Evolutionary conservation across 1,284 basidiomycete genomes (phyloP), one percentile per base, ranked within the genome.

Genomic region (Ustilago nuda): DNA sequence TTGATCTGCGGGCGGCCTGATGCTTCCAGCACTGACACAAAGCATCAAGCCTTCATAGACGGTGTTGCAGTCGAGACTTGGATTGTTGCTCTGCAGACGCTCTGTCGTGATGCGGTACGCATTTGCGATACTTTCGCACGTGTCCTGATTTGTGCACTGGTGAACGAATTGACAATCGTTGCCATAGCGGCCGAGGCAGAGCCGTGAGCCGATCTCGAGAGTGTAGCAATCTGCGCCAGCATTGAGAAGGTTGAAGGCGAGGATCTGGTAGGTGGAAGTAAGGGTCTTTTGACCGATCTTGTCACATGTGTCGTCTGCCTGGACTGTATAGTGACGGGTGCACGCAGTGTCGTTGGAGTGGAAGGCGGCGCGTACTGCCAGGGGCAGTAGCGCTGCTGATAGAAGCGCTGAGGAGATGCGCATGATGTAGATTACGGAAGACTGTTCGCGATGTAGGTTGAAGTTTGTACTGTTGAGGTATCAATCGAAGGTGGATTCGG

Each of bases 211-310:
- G 6, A 88, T 86, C 4, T 78, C 52, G 66, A 93, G 89, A 84
- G 92, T 91, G 77, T 84, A 80, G 87, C 92, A 93, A 3, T 52
- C 55, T 0, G 78, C 15, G 78, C 92, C 86, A 75, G 92, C 89
- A 63, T 82, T 77, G 59, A 72, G 81, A 0, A 86, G 62, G 86
- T 93, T 93, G 78, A 90, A 87, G 13, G 88, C 88, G 2, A 90
- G 89, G 55, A 93, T 89, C 86, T 93, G 92, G 87, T 91, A 93
- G 89, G 92, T 92, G 33, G 92, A 92, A 65, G 89, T 91, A 58
- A 89, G 88, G 51, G 92, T 84, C 19, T 89, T 88, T 41, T 89
- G 89, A 66, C 91, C 92, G 84, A 92, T 92, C 73, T 83, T 82
- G 87, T 92, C 91, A 81, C 92, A 93, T 61, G 87, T 89, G 80